Evolutionary conservation across 257 asterid species (phyloP), one percentile per base, ranked within the genome.

Genomic region (Solanum lignicaule): DNA sequence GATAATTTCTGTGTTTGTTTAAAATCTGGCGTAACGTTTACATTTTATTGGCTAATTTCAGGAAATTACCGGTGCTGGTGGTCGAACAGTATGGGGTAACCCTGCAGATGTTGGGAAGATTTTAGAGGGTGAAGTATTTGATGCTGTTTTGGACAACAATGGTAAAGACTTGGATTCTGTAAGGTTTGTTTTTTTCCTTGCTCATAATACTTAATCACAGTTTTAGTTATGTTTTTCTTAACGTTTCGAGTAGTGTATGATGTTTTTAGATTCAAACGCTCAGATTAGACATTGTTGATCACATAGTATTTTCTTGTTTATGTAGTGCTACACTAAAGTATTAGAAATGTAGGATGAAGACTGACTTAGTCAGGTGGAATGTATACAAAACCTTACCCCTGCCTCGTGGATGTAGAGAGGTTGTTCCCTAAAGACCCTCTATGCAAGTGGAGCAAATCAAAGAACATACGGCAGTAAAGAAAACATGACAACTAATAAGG

Each of bases 81-180:
- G 99, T 25, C 92, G 89, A 92, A 97, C 99, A 0, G 95, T 93
- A 84, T 97, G 99, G 99, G 98, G 99, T 14, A 92, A 93, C 41
- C 97, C 98, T 0, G 93, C 92, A 7, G 97, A 92, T 86, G 90
- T 97, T 16, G 98, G 92, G 36, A 95, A 95, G 87, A 95, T 94
- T 55, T 91, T 97, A 88, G 95, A 93, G 78, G 98, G 98, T 52
- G 88, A 93, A 87, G 85, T 94, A 85, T 95, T 97, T 87, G 98
- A 97, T 86, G 93, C 90, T 32, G 98, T 97, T 90, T 90, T 97
- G 95, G 98, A 97, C 89, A 97, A 97, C 95, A 97, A 95, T 88
- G 99, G 98, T 90, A 97, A 95, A 91, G 98, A 97, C 88, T 92
- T 97, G 94, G 98, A 95, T 81, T 79, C 97, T 11, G 99, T 95